phyloP scores from a whole-genome alignment of 2,329 filamentous ascomycete species.

The Leptographium galeiforme region DNA sequence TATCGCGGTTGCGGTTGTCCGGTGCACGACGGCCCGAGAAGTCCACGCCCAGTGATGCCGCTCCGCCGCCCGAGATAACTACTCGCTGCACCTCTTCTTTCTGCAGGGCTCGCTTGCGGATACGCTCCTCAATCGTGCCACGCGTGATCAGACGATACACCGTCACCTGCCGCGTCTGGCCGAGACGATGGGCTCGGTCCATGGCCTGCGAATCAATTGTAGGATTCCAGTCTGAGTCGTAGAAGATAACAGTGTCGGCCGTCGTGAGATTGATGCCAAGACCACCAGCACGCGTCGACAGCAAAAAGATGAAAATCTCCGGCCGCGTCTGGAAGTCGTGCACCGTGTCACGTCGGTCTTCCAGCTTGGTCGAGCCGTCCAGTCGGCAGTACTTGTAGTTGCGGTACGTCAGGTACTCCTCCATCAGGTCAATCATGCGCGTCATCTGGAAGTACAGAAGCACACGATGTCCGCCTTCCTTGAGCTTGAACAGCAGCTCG shows the following conservation, averaged over 20 bases:
- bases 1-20: slow-evolving; percentile 93
- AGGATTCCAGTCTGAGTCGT: slow-evolving; percentile 98
- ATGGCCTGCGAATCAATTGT: slow-evolving; percentile 98
- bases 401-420: slow-evolving; percentile 95
- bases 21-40: slow-evolving; percentile 82
- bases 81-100: slow-evolving; percentile 98
- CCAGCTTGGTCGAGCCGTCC: slow-evolving; percentile 92
- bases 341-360: slow-evolving; percentile 92
- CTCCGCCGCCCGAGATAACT: slow-evolving; percentile 72
- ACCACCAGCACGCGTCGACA: slow-evolving; percentile 93
- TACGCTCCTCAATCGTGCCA: slow-evolving; percentile 94
- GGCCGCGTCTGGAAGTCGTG: slow-evolving; percentile 89
- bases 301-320: slow-evolving; percentile 92
- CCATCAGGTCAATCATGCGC: slow-evolving; percentile 98
- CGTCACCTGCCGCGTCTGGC: slow-evolving; percentile 89
- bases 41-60: slow-evolving; percentile 52
- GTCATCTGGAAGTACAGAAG: slow-evolving; percentile 99
- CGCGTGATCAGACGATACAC: slow-evolving; percentile 96
- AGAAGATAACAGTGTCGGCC: slow-evolving; percentile 98
- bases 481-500: slow-evolving; percentile 73
- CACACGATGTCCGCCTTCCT: slow-evolving; percentile 84
- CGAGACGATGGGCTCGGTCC: slow-evolving; percentile 95
- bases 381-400: slow-evolving; percentile 98
- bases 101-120: slow-evolving; percentile 89
- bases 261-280: slow-evolving; percentile 94